Base-by-base conservation (phyloP, 2,329 filamentous ascomycete genomes). In the Fusarium palustre region DNA sequence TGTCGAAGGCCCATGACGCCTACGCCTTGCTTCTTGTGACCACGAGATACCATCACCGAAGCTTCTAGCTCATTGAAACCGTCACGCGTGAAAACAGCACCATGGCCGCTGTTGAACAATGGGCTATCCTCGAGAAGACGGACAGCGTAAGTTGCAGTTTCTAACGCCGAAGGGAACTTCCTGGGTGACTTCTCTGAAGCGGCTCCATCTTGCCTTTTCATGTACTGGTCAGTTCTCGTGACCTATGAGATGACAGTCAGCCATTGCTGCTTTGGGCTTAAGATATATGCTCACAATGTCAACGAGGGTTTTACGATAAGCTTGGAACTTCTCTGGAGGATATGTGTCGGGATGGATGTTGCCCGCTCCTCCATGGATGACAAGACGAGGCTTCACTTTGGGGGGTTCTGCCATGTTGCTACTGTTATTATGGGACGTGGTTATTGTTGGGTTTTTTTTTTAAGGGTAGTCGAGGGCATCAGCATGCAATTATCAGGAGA, bases 1-100 rank as follows among this genome's bases (percentile, higher is more conserved):
- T 84, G 87, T 8, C 84, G 86, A 16, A 97, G 78, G 5, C 92
- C 87, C 81, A 92, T 92, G 8, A 93, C 88, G 5, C 92, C 92
- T 0, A 92, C 91, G 18, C 90, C 93, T 36, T 92, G 87, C 82
- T 97, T 97, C 41, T 88, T 86, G 59, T 84, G 83, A 0, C 90
- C 91, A 30, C 85, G 85, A 3, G 91, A 92, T 0, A 97, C 91
- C 93, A 97, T 97, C 53, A 97, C 87, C 11, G 89, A 92, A 2
- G 92, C 92, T 80, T 97, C 94, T 65, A 97, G 89, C 81, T 97
- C 92, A 77, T 94, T 94, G 66, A 90, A 86, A 20, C 94, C 94
- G 69, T 91, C 90, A 52, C 90, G 88, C 1, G 93, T 97, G 79
- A 97, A 97, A 22, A 97, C 93, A 52, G 93, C 92, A 55, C 94